phyloP scores from a whole-genome alignment of 2,329 filamentous ascomycete genomes.

The Alternaria sp. region DNA sequence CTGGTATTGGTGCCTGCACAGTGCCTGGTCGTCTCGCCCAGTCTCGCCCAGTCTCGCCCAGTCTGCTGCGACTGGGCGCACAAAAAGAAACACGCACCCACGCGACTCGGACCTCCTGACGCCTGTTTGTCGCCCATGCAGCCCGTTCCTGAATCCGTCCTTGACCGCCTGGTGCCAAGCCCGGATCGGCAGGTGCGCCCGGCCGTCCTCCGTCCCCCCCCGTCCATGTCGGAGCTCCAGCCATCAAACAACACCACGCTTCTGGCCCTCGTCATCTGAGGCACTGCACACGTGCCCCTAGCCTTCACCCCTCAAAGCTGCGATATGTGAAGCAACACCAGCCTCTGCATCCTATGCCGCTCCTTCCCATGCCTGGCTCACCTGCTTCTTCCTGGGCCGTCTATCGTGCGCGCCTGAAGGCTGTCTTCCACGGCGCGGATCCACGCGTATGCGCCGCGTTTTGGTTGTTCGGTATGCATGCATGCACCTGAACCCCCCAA shows the following conservation, averaged over 20 bases:
- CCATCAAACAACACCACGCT: not conserved
- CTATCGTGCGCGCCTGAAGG: slow-evolving; percentile 71
- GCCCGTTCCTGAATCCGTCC: slow-evolving; percentile 21
- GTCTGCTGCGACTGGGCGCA: not conserved
- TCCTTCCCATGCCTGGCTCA: slow-evolving; percentile 65
- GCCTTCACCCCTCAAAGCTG: not conserved
- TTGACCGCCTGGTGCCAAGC: slow-evolving; percentile 18
- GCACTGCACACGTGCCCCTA: slow-evolving; percentile 1
- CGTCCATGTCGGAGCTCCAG: slow-evolving; percentile 8
- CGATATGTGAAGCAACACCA: slow-evolving; percentile 15
- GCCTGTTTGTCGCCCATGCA: slow-evolving; percentile 16
- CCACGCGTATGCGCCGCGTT: slow-evolving; percentile 79
- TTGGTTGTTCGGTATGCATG: slow-evolving; percentile 82
- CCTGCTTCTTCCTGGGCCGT: slow-evolving; percentile 75
- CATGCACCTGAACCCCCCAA: not conserved
- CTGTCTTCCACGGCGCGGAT: slow-evolving; percentile 72
- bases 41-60: not conserved
- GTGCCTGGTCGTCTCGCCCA: not conserved
- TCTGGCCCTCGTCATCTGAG: slow-evolving; percentile 7
- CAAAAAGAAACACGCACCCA: slow-evolving; percentile 12
- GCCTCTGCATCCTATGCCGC: slow-evolving; percentile 35
- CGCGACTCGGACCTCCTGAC: slow-evolving; percentile 17
- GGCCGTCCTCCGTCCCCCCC: too few species aligned
- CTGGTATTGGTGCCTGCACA: not conserved
- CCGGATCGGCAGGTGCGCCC: slow-evolving; percentile 13